phyloP scores from a whole-genome alignment of 148 eudicot genomes.

The Linanthus parryae region DNA sequence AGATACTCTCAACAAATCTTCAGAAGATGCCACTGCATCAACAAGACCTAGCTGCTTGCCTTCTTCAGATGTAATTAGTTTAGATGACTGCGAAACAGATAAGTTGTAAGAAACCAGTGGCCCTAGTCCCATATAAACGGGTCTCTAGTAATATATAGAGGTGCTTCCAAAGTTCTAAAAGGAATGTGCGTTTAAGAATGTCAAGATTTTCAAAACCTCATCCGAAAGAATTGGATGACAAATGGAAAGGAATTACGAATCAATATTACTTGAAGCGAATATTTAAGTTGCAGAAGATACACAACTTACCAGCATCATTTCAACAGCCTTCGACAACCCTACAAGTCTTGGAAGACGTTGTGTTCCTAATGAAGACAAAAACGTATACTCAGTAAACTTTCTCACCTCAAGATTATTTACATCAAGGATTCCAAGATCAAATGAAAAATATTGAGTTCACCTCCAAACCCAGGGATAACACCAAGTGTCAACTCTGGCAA shows the following conservation, averaged over 20 bases:
- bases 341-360: slow-evolving; percentile 95
- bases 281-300: slow-evolving; percentile 2
- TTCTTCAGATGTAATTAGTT: slow-evolving; percentile 77
- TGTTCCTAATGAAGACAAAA: slow-evolving; percentile 47
- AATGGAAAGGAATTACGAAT: too few relatives aligned
- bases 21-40: slow-evolving; percentile 70
- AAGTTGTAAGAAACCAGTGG: background rate
- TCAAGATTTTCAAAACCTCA: too few relatives aligned
- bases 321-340: slow-evolving; percentile 71
- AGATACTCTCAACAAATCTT: slow-evolving; percentile 62
- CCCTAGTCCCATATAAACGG: background rate
- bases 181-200: too few relatives aligned
- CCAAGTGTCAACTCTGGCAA: slow-evolving; percentile 93
- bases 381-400: background rate
- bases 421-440: background rate
- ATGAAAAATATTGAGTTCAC: slow-evolving; percentile 16
- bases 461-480: slow-evolving; percentile 89
- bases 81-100: slow-evolving; percentile 48
- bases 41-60: slow-evolving; percentile 77
- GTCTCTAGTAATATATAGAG: too few relatives aligned
- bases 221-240: background rate
- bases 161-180: too few relatives aligned
- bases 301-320: slow-evolving; percentile 75
- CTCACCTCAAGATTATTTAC: background rate
- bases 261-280: background rate